phyloP scores from a whole-genome alignment of 371 early-diverging fungal species.

The Nematocida ausubeli region DNA sequence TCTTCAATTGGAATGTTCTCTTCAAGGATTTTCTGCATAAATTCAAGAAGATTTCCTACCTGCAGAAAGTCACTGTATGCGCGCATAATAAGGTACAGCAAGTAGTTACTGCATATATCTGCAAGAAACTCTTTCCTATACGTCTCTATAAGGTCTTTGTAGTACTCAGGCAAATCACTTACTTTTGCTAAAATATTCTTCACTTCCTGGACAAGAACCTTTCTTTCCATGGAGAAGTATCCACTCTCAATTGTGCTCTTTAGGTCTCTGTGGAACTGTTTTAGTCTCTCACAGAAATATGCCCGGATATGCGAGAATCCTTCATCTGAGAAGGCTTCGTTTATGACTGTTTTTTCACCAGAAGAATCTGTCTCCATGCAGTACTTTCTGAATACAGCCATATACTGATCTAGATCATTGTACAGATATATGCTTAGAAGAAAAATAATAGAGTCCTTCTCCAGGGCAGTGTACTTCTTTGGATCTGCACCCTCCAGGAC shows the following conservation, averaged over 20 bases:
- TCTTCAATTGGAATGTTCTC: neutral
- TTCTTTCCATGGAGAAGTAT: neutral
- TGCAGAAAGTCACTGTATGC: neutral
- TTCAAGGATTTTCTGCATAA: neutral
- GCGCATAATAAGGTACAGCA: neutral
- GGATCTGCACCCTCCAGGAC: neutral
- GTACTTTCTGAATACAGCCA: neutral
- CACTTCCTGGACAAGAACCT: neutral
- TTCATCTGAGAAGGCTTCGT: neutral
- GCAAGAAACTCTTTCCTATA: neutral
- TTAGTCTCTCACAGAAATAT: neutral
- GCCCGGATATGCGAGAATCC: neutral
- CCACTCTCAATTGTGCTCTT: neutral
- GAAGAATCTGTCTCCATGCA: neutral
- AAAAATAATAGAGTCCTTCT: conserved; percentile 19
- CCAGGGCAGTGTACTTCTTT: neutral
- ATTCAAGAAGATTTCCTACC: neutral
- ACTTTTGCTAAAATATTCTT: neutral
- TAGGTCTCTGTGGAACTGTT: neutral
- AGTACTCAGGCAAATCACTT: neutral
- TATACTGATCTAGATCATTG: conserved; percentile 27
- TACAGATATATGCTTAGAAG: conserved; percentile 8
- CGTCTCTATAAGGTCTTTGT: neutral
- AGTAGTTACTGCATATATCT: neutral
- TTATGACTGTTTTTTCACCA: neutral